A percentile compares a stretch with the other conserved stretches of the same genome.
Evolutionary conservation across 2,329 filamentous ascomycete genomes (phyloP).

Genomic region (Erysiphe pulchra): DNA sequence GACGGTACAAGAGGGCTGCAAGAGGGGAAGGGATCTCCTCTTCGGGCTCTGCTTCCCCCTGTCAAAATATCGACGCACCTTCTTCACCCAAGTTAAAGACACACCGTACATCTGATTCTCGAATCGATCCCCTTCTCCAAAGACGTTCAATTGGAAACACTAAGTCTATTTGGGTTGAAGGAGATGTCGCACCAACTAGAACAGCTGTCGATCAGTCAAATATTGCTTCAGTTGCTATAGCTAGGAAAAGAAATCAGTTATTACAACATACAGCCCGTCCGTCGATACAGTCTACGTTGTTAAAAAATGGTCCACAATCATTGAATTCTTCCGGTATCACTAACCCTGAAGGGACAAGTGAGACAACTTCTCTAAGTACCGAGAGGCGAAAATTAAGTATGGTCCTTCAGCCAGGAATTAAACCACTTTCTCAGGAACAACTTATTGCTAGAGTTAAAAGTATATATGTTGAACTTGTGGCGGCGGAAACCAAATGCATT

Average conservation of each 20-base stretch:
- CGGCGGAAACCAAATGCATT: slow-evolving; percentile 73
- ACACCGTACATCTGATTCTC: not conserved
- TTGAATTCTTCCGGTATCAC: not conserved
- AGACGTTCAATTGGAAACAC: not conserved
- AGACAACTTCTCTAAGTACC: not conserved
- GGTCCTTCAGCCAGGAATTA: slow-evolving; percentile 23
- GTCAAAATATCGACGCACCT: not conserved
- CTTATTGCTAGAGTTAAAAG: slow-evolving; percentile 11
- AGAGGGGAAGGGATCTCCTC: not conserved
- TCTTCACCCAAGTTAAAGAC: not conserved
- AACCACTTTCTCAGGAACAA: slow-evolving; percentile 14
- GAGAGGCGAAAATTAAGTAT: slow-evolving; percentile 17
- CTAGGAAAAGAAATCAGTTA: slow-evolving; percentile 5
- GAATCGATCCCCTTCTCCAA: not conserved
- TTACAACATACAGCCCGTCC: slow-evolving; percentile 4
- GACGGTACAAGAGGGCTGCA: not conserved
- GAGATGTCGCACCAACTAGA: slow-evolving; percentile 4
- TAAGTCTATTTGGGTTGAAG: slow-evolving; percentile 9
- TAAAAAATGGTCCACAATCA: not conserved
- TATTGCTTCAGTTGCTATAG: slow-evolving; percentile 7
- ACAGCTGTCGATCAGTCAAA: slow-evolving; percentile 9
- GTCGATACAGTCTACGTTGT: not conserved
- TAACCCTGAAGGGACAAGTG: not conserved
- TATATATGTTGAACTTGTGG: slow-evolving; percentile 60
- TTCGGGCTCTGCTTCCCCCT: not conserved